phyloP scores from a whole-genome alignment of 495 filamentous ascomycete species.

The Neurospora intermedia region DNA sequence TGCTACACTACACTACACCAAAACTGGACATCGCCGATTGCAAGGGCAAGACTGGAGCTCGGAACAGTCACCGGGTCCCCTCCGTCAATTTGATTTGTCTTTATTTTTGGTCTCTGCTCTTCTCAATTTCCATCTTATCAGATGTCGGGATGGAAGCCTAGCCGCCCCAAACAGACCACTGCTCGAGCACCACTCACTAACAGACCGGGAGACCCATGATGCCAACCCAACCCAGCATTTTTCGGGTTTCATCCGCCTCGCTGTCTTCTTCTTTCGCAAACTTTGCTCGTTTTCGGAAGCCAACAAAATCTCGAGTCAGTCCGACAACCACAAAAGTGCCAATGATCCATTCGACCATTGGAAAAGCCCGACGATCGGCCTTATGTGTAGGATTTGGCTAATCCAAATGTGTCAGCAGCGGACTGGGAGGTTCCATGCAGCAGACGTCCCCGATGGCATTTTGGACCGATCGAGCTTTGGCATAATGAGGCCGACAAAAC shows the following conservation, averaged over 20 bases:
- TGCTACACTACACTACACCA: neutral
- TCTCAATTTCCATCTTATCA: neutral
- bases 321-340: neutral
- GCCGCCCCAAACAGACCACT: neutral
- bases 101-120: neutral
- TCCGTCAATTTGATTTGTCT: too few relatives aligned
- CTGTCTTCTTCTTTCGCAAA: neutral
- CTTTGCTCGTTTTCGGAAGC: neutral
- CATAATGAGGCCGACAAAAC: neutral
- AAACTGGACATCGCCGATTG: neutral
- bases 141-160: too few relatives aligned
- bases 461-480: neutral
- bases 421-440: neutral
- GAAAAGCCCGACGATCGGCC: neutral
- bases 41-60: neutral
- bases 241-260: neutral
- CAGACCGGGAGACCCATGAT: neutral
- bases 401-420: neutral
- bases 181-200: too few relatives aligned
- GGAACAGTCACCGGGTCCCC: too few relatives aligned
- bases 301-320: neutral
- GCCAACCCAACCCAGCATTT: neutral
- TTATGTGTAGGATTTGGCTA: neutral
- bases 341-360: neutral
- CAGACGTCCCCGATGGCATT: neutral